Evolutionary conservation across 345 rosid genomes (phyloP), one percentile per base, ranked within the genome.

Genomic region (Euphorbia tirucalli): DNA sequence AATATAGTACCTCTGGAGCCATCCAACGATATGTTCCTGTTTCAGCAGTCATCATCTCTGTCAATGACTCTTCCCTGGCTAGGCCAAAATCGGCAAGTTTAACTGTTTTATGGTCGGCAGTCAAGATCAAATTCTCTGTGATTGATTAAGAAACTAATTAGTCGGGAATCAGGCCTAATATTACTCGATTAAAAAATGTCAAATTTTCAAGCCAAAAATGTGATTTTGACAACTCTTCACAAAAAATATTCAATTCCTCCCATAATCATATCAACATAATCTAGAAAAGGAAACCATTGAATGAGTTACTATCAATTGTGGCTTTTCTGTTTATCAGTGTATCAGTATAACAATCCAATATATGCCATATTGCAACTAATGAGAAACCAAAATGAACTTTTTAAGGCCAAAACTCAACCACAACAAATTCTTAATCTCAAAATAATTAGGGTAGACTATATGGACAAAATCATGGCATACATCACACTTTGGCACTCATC

Each of bases 1-100:
- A 68, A 55, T 70, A 27, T 61, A 58, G 41, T 74, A 91, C 99
- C 96, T 95, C 99, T 0, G 99, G 99, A 68, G 99, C 99, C 99
- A 95, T 95, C 99, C 99, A 95, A 24, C 99, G 88, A 60, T 95
- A 95, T 16, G 99, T 95, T 55, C 99, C 99, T 0, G 99, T 93
- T 82, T 95, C 99, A 66, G 99, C 98, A 28, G 99, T 95, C 99
- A 95, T 95, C 99, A 95, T 95, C 83, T 95, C 99, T 0, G 98
- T 95, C 73, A 95, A 74, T 16, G 98, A 88, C 84, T 95, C 99
- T 88, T 95, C 99, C 73, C 99, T 90, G 43, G 99, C 99, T 75
- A 95, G 87, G 74, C 99, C 99, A 25, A 95, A 95, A 86, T 93
- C 99, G 2, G 93, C 99, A 15, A 95, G 96, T 80, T 95, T 95